Conservation (phyloP, 192 early-diverging fungal genomes). For the Entomortierella beljakovae region DNA sequence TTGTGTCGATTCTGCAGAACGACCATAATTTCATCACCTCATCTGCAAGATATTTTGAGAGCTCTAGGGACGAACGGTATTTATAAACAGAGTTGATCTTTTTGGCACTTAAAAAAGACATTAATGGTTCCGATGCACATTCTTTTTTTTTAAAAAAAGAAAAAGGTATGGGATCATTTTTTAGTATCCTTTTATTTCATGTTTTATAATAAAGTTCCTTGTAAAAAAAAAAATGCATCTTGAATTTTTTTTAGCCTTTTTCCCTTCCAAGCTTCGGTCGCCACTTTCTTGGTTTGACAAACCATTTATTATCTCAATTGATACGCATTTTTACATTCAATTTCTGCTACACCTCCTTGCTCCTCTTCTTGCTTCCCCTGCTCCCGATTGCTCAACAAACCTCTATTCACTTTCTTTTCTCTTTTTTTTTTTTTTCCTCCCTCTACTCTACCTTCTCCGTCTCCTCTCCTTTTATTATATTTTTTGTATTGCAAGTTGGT, state of each 20-base stretch:
- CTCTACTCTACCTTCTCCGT: background rate
- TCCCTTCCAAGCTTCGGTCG: background rate
- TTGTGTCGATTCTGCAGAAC: too few species aligned
- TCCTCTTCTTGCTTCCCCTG: slow-evolving; percentile 24
- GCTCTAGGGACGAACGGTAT: too few species aligned
- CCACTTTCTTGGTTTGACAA: background rate
- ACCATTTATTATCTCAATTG: background rate
- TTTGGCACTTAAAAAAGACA: too few species aligned
- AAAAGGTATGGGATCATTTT: too few species aligned
- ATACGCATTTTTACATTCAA: background rate
- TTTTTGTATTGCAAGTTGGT: background rate
- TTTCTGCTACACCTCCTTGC: slow-evolving; percentile 24
- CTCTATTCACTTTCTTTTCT: slow-evolving; percentile 4
- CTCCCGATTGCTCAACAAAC: slow-evolving; percentile 28
- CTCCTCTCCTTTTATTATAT: background rate
- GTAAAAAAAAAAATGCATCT: too few species aligned
- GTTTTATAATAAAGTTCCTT: too few species aligned
- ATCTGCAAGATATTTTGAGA: too few species aligned
- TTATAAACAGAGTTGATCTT: too few species aligned
- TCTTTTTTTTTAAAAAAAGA: too few species aligned
- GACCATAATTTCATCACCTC: too few species aligned
- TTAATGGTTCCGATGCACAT: too few species aligned
- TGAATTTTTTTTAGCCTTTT: background rate
- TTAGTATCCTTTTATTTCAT: too few species aligned
- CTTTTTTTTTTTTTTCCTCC: slow-evolving; percentile 7